Percentiles rank a stretch among this genome's conserved stretches.
phyloP scores from a whole-genome alignment of 2,329 filamentous ascomycete genomes.

The Phialocephala sp. region DNA sequence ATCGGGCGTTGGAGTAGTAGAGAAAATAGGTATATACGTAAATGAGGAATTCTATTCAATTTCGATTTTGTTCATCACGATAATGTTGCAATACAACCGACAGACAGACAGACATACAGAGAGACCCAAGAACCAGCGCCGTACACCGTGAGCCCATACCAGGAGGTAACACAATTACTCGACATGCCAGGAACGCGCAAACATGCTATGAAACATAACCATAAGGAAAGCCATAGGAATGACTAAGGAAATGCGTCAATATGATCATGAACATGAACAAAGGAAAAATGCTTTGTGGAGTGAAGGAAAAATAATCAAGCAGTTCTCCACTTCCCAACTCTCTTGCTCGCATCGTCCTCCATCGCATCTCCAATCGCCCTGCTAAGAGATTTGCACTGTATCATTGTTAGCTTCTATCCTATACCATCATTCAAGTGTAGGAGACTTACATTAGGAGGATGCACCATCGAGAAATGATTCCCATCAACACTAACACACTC shows the following conservation, averaged over 20 bases:
- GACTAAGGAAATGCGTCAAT: neutral
- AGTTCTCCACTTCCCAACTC: conserved; percentile 2
- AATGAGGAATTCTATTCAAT: too few species aligned
- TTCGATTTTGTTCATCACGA: too few species aligned
- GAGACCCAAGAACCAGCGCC: too few species aligned
- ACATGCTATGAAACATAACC: neutral
- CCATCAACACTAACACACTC: conserved; percentile 4
- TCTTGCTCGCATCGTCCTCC: conserved; percentile 4
- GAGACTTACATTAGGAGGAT: neutral
- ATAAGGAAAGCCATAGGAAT: neutral
- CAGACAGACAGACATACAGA: too few species aligned
- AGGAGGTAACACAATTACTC: too few species aligned
- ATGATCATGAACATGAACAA: neutral
- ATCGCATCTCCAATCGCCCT: conserved; percentile 4
- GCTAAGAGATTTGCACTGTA: neutral
- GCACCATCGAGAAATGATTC: conserved; percentile 5
- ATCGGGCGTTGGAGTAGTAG: too few species aligned
- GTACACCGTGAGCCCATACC: too few species aligned
- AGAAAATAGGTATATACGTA: too few species aligned
- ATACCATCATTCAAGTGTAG: neutral
- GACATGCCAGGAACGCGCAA: too few species aligned
- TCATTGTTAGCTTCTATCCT: neutral
- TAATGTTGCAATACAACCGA: too few species aligned
- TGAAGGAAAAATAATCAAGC: neutral
- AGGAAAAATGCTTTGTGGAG: neutral